These are phyloP conservation scores for Eragrostis nindensis DNA, from an alignment of 176 grass and related monocot species.

Conservation along the genomic window DNA sequence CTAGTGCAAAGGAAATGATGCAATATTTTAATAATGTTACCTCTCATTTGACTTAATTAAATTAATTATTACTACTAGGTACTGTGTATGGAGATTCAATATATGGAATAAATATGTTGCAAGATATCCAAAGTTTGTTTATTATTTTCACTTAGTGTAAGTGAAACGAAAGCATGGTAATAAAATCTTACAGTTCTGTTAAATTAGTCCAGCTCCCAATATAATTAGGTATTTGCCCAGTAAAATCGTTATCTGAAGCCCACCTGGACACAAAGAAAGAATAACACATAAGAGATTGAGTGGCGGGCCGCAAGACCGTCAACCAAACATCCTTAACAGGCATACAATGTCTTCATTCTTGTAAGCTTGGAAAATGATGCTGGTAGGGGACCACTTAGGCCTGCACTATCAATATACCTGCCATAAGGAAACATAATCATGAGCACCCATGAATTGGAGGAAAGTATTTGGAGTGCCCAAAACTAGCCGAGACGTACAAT, in stretches of 20 bases:
- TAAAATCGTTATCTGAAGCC: conserved; percentile 76
- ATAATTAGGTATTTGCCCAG: conserved; percentile 72
- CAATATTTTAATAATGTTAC: no score
- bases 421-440: conserved; percentile 26
- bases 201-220: conserved; percentile 61
- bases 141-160: not conserved
- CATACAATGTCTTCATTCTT: conserved; percentile 51
- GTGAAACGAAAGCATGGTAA: not conserved
- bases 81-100: no score
- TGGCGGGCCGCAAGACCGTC: not conserved
- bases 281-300: conserved; percentile 27
- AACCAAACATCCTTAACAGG: not conserved
- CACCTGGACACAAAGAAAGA: conserved; percentile 44
- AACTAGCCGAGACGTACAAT: conserved; percentile 44
- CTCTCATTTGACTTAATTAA: no score
- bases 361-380: conserved; percentile 62
- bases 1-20: no score
- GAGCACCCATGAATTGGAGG: not conserved
- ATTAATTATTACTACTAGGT: no score
- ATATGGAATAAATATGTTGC: not conserved
- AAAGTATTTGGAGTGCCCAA: not conserved
- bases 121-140: not conserved
- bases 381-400: conserved; percentile 62
- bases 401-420: conserved; percentile 79
- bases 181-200: conserved; percentile 51